Evolutionary conservation across 768 basidiomycete species (phyloP).

Genomic region (Russula earlei): DNA sequence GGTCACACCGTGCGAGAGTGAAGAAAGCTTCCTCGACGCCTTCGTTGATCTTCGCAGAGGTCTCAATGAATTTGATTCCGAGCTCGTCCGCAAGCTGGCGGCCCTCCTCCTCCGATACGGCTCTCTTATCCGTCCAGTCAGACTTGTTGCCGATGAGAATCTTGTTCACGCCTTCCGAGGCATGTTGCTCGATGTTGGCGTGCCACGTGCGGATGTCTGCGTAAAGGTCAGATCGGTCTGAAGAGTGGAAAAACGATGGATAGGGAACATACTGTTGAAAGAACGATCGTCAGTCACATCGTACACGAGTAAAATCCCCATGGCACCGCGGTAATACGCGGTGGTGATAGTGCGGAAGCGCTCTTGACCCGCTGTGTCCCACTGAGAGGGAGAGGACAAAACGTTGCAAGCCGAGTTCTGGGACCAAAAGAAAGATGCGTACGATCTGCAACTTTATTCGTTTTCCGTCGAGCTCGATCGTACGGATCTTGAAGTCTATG

Average conservation of each 20-base stretch:
- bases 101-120: conserved; percentile 86
- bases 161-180: conserved; percentile 98
- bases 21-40: conserved; percentile 99
- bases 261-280: conserved; percentile 73
- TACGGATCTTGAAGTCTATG: conserved; percentile 98
- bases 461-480: conserved; percentile 96
- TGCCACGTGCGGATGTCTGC: conserved; percentile 98
- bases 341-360: conserved; percentile 98
- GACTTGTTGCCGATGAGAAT: conserved; percentile 98
- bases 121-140: conserved; percentile 95
- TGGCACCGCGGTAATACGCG: conserved; percentile 97
- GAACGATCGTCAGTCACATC: conserved; percentile 92
- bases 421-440: conserved; percentile 27
- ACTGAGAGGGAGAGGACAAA: conserved; percentile 39
- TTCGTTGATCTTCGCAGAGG: conserved; percentile 93
- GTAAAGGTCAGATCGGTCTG: neutral
- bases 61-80: conserved; percentile 96
- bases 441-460: conserved; percentile 99
- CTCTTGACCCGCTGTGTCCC: conserved; percentile 99
- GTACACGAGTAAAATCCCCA: conserved; percentile 98
- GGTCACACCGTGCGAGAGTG: conserved; percentile 78
- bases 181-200: conserved; percentile 95
- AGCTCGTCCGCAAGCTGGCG: conserved; percentile 87
- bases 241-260: neutral
- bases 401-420: neutral